Conservation (phyloP, 2,329 filamentous ascomycete genomes). For the Cytospora piceae region DNA sequence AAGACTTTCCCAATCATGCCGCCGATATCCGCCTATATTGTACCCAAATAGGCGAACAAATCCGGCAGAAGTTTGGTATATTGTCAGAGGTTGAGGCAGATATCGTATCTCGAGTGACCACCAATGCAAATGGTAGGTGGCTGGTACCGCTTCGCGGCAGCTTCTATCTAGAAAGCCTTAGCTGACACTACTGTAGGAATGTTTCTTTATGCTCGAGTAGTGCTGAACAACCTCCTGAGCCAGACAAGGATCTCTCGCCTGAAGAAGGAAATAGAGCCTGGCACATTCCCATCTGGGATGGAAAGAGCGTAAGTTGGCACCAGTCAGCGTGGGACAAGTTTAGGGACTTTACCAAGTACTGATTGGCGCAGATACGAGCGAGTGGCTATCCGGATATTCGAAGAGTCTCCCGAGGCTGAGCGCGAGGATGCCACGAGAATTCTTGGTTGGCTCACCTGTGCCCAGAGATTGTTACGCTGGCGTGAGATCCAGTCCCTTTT, state of each 20-base stretch:
- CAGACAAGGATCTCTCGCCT: not conserved
- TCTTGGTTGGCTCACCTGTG: not conserved
- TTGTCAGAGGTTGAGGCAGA: not conserved
- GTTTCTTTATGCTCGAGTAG: slow-evolving; percentile 12
- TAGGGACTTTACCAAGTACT: not conserved
- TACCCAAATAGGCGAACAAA: not conserved
- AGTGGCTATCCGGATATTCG: not conserved
- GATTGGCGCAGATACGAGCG: not conserved
- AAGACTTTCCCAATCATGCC: not conserved
- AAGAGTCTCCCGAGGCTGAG: not conserved
- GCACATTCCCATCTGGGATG: not conserved
- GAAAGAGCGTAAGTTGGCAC: not conserved
- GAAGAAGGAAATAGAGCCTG: not conserved
- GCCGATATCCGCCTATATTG: not conserved
- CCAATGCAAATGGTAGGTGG: slow-evolving; percentile 3
- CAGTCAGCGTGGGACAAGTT: not conserved
- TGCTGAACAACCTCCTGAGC: not conserved
- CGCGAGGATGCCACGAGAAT: not conserved
- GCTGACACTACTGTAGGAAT: not conserved
- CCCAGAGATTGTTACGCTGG: not conserved
- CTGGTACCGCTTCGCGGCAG: no score
- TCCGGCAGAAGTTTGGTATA: not conserved
- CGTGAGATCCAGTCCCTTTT: slow-evolving; percentile 14
- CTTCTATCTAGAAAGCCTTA: not conserved
- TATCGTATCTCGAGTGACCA: not conserved